Evolutionary conservation across 139 green algal species (phyloP).

Genomic region (Coelastrella sp.): DNA sequence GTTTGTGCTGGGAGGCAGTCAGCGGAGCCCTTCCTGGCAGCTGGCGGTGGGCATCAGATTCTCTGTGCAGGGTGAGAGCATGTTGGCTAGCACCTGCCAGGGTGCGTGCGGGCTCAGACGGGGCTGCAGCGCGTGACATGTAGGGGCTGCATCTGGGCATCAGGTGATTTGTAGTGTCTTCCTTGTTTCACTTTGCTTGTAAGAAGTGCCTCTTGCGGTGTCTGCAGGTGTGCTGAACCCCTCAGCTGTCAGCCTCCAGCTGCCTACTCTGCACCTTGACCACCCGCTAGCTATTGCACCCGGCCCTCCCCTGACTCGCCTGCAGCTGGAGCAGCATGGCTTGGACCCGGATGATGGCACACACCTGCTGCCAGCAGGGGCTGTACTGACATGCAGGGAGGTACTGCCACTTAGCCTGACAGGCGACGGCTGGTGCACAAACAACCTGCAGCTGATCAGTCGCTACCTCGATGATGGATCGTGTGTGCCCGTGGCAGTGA

Average conservation of each 20-base stretch:
- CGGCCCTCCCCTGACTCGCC: not conserved
- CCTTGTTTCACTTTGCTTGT: not conserved
- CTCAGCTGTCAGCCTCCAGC: not conserved
- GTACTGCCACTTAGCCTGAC: not conserved
- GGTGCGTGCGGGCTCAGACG: too few species aligned
- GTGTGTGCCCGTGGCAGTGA: not conserved
- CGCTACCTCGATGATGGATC: not conserved
- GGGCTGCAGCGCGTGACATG: too few species aligned
- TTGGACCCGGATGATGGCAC: not conserved
- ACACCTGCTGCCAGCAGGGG: not conserved
- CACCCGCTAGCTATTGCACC: not conserved
- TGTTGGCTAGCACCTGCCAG: too few species aligned
- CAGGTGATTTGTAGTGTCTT: not conserved
- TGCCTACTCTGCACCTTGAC: not conserved
- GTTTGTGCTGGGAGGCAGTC: not conserved
- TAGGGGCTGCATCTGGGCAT: not conserved
- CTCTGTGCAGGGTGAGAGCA: not conserved
- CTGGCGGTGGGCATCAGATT: not conserved
- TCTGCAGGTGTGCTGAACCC: not conserved
- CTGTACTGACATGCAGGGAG: not conserved
- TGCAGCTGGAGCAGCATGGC: not conserved
- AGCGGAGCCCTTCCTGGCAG: not conserved
- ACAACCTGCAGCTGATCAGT: not conserved
- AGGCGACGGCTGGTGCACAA: not conserved
- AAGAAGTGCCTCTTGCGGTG: not conserved